Conservation (phyloP, 177 flowering plant species). For the Tripterygium wilfordii region DNA sequence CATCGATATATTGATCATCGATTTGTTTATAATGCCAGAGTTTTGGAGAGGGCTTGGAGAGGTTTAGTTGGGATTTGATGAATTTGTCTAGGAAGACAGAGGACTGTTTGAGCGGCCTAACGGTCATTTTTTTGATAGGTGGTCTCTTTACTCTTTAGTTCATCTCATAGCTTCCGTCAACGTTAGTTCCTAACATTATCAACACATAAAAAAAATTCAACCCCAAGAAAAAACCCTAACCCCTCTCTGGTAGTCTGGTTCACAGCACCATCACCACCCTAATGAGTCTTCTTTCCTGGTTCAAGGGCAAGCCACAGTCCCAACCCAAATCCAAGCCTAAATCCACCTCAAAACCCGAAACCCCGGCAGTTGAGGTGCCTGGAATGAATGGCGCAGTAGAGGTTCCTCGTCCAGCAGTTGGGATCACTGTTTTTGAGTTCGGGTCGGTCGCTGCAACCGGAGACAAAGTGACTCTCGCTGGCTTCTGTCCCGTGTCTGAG, state of each 20-base stretch:
- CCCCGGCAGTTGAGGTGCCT: conserved; percentile 23
- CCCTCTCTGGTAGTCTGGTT: too few relatives aligned
- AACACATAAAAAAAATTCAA: too few relatives aligned
- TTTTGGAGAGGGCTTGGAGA: conserved; percentile 25
- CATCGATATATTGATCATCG: too few relatives aligned
- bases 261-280: too few relatives aligned
- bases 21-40: too few relatives aligned
- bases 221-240: too few relatives aligned
- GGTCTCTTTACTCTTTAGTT: too few relatives aligned
- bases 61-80: conserved; percentile 31
- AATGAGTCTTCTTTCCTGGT: conserved; percentile 47
- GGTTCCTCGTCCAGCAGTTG: conserved; percentile 43
- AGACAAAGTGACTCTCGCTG: conserved; percentile 83
- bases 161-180: too few relatives aligned
- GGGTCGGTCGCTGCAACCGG: conserved; percentile 69
- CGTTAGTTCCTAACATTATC: too few relatives aligned
- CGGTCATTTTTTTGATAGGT: too few relatives aligned
- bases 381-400: conserved; percentile 89
- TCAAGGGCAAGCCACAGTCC: conserved; percentile 16
- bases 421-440: conserved; percentile 79
- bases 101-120: too few relatives aligned
- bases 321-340: conserved; percentile 6
- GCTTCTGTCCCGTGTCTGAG: conserved; percentile 92
- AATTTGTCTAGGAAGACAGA: conserved; percentile 29
- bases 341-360: conserved; percentile 13